Base-by-base conservation (phyloP, 2,329 filamentous ascomycete species). In the Knufia fluminis region DNA sequence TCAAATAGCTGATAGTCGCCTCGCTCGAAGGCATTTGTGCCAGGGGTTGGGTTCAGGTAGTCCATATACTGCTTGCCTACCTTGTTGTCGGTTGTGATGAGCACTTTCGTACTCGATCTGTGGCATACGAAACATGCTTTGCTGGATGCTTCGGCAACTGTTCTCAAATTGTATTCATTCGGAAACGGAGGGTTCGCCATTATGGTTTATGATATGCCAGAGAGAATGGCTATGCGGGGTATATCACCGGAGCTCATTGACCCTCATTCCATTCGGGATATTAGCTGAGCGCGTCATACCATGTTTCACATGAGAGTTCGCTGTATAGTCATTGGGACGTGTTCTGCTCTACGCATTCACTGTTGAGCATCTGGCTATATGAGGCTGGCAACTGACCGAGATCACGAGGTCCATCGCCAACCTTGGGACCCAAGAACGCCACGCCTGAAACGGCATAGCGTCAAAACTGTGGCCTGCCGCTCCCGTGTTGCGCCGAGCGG, bases 81-180 rank as follows among this genome's bases (percentile, higher is more conserved):
- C 80, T 91, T 92, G 61, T 87, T 90, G 61, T 94, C 89, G 0
- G 86, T 79, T 7, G 89, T 94, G 58, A 95, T 86, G 48, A 98
- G 73, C 16, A 97, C 91, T 57, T 84, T 94, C 4, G 83, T 80
- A 52, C 83, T 88, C 7, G 86, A 85, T 68, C 92, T 94, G 73
- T 84, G 94, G 74, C 92, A 97, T 55, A 97, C 80, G 67, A 88
- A 85, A 68, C 92, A 98, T 44, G 86, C 75, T 68, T 86, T 94
- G 10, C 86, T 78, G 1, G 84, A 78, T n/a, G 80, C 78, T 24
- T 94, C 88, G 10, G 89, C 89, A 31, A 97, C 91, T 58, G 82
- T 86, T 44, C 91, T 85, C 56, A 90, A 85, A 55, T 86, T 81
- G 70, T 91, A 97, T 24, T 85, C 68, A 62, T 97, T 97, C 36